phyloP scores from a whole-genome alignment of 352 stramenopile genomes.

The Pythium scleroteichum region DNA sequence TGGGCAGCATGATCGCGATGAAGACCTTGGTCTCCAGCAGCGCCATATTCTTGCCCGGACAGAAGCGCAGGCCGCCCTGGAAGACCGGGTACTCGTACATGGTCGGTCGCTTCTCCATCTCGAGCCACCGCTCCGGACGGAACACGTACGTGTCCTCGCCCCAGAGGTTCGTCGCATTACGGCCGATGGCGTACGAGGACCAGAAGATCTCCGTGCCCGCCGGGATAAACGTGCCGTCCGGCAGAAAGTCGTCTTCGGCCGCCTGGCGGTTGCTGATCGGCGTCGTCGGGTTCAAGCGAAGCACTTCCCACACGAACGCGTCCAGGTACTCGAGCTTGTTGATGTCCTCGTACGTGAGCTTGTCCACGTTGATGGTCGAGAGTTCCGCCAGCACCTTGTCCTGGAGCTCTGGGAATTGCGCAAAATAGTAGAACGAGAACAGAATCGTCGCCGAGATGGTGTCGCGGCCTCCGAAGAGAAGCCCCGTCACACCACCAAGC shows the following conservation, averaged over 20 bases:
- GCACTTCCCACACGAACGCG: constrained; percentile 66
- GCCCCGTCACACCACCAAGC: constrained; percentile 62
- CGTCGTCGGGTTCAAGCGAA: constrained; percentile 70
- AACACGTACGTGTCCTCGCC: constrained; percentile 26
- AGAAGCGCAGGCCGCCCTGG: too few relatives aligned
- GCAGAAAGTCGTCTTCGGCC: constrained; percentile 58
- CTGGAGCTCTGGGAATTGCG: constrained; percentile 54
- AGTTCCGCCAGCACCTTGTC: constrained; percentile 56
- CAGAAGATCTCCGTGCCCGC: constrained; percentile 65
- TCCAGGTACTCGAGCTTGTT: constrained; percentile 69
- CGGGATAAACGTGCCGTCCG: constrained; percentile 68
- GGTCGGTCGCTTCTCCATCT: too few relatives aligned
- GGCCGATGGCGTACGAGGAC: constrained; percentile 75
- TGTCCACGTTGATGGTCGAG: constrained; percentile 23
- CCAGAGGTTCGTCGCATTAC: constrained; percentile 48
- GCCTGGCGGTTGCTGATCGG: constrained; percentile 67
- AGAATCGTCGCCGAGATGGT: constrained; percentile 69
- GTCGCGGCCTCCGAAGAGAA: constrained; percentile 82
- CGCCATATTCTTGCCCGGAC: too few relatives aligned
- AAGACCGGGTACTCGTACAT: too few relatives aligned
- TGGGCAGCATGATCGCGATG: too few relatives aligned
- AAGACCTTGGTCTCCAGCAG: too few relatives aligned
- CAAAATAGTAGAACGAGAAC: constrained; percentile 74
- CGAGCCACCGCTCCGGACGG: too few relatives aligned
- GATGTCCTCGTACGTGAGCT: constrained; percentile 43